Evolutionary conservation across 1,284 basidiomycete genomes (phyloP), one percentile per base, ranked within the genome.

Genomic region (Rhodotorula sp.): DNA sequence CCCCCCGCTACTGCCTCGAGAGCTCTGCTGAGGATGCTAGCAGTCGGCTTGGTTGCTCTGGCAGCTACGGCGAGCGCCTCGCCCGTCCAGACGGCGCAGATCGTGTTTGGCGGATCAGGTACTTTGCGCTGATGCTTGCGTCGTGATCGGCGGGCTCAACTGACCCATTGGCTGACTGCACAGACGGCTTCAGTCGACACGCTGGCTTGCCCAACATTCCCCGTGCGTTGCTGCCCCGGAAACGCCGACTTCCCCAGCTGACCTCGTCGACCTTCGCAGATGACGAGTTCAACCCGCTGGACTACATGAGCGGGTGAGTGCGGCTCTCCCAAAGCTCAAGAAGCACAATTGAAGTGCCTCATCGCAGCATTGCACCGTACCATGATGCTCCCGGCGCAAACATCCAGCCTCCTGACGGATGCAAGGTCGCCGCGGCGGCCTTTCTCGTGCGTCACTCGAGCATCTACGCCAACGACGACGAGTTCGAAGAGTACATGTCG

Each of bases 401-500:
- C 54, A 59, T 75, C 45, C 14, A 42, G 0, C 75, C 77, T 7
- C 79, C 79, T 23, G n/a, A 72, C 3, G 55, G 66, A 8, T 80
- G 79, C 71, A 62, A 58, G 7, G 76, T 80, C 34, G 48, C 61
- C 2, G 71, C 78, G 45, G 77, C 74, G 0, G 70, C 78, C 0
- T 75, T 78, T 34, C 70, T 80, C 16, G 66, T 80, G 34, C 73
- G 84, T 17, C 84, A 84, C 76, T 78, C 78, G 17, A 77, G 78
- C 53, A 84, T 84, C 61, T 73, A 79, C 66, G 82, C 80, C 27
- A 84, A 84, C 74, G 83, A 83, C 70, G 83, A 84, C 69, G 83
- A 84, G 68, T 83, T 50, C 63, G 77, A 82, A 23, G 77, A 82
- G 50, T 82, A 78, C 34, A 83, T 84, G 81, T 62, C 79, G 34